Base-by-base conservation (phyloP, 768 basidiomycete genomes). In the Pholiota microspora region DNA sequence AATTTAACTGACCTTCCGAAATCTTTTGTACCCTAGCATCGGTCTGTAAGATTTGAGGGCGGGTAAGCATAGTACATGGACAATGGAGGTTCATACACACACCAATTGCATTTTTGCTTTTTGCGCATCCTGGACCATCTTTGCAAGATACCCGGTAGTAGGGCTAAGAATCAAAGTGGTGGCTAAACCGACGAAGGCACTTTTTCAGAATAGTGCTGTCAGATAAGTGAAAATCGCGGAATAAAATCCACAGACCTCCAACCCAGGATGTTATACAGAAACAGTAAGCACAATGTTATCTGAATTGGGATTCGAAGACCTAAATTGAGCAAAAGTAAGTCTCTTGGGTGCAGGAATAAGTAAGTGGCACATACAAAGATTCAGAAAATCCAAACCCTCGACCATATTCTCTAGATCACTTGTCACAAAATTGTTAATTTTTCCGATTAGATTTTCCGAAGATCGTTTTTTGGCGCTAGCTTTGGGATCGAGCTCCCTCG, bases 361-460 rank as follows among this genome's bases (percentile, higher is more conserved):
- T 32, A n/a, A 16, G n/a, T 12, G 7, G 28, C 15, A 61, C 63
- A 21, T 38, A 69, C 68, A 23, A 9, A 67, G 45, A 31, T 59
- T 52, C 15, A 74, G 49, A 48, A 77, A 71, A 53, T 77, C 70
- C 10, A 68, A 57, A 18, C 69, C 68, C 28, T 68, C 67, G 13
- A 63, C 62, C 38, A 78, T 74, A 54, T 68, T 71, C 24, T 56
- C 59, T 47, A 76, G 35, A 67, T 92, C 89, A 2, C 83, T 83
- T 7, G 87, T 83, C 29, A 89, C 80, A 4, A 90, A 69, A 51
- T 89, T 91, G 65, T 86, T 91, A 64, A 92, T 85, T 63, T 82
- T 87, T 7, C 90, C 89, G 27, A 84, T 79, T 16, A 89, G 68
- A 62, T 85, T 84, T 13, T 71, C 73, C 8, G 70, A n/a, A 42